phyloP scores from a whole-genome alignment of 2,329 filamentous ascomycete genomes.

The Paracoccidioides brasiliensis region DNA sequence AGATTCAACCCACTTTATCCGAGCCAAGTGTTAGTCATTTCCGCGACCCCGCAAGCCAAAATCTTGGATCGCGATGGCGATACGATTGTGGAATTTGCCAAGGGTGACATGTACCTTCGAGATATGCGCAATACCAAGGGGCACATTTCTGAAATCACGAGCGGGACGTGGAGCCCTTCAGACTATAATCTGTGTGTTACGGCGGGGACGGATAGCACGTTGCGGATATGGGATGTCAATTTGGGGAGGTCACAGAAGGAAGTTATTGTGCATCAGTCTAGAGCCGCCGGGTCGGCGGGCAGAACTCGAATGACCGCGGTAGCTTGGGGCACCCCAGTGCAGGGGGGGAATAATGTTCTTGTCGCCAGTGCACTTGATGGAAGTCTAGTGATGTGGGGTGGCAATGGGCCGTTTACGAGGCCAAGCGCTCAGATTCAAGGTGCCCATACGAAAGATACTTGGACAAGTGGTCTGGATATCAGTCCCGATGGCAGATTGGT shows the following conservation, averaged over 20 bases:
- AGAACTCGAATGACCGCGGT: slow-evolving; percentile 90
- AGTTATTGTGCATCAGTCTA: slow-evolving; percentile 91
- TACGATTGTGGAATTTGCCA: slow-evolving; percentile 73
- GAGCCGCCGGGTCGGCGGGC: slow-evolving; percentile 72
- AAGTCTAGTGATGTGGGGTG: slow-evolving; percentile 80
- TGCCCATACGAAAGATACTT: slow-evolving; percentile 70
- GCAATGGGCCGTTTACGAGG: slow-evolving; percentile 71
- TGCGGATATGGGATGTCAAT: slow-evolving; percentile 95
- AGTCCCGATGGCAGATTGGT: slow-evolving; percentile 83
- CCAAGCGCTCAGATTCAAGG: slow-evolving; percentile 72
- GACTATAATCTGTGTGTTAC: slow-evolving; percentile 78
- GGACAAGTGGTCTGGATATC: slow-evolving; percentile 85
- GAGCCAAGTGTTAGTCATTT: slow-evolving; percentile 69
- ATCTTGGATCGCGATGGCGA: slow-evolving; percentile 84
- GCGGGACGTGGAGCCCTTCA: slow-evolving; percentile 79
- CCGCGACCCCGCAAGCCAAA: slow-evolving; percentile 80
- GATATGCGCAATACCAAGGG: slow-evolving; percentile 98
- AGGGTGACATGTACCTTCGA: slow-evolving; percentile 95
- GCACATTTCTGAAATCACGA: slow-evolving; percentile 82
- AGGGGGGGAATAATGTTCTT: slow-evolving; percentile 67
- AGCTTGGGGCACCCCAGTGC: slow-evolving; percentile 63
- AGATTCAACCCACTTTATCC: slow-evolving; percentile 76
- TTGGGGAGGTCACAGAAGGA: slow-evolving; percentile 81
- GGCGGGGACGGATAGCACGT: slow-evolving; percentile 84
- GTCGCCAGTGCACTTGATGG: slow-evolving; percentile 79